These are phyloP conservation scores for Mycena epipterygia DNA, from an alignment of 768 basidiomycete genomes.

Conservation along the genomic window DNA sequence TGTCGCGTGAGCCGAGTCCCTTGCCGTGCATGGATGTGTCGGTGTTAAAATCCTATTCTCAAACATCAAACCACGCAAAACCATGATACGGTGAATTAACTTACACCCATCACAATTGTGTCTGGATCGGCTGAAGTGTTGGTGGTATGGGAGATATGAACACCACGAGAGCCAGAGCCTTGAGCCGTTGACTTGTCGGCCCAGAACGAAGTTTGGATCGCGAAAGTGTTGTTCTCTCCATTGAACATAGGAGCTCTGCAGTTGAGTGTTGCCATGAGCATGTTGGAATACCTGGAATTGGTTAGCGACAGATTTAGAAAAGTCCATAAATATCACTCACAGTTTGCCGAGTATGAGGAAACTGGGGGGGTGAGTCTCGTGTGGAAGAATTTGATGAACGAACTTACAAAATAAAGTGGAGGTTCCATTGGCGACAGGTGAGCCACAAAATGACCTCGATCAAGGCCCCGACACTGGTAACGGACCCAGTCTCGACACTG, in stretches of 20 bases:
- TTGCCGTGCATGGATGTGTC: too few relatives aligned
- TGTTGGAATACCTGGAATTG: conserved; percentile 25
- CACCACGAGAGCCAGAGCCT: neutral
- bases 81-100: too few relatives aligned
- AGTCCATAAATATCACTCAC: conserved; percentile 2
- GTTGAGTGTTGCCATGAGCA: conserved; percentile 31
- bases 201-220: neutral
- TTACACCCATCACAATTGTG: conserved; percentile 6
- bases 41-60: too few relatives aligned
- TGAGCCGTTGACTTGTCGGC: neutral
- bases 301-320: neutral
- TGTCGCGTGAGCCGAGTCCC: too few relatives aligned
- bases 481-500: conserved; percentile 34
- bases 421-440: conserved; percentile 26
- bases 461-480: conserved; percentile 29
- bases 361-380: neutral
- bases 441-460: conserved; percentile 33
- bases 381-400: neutral
- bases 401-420: conserved; percentile 35
- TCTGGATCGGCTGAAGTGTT: neutral
- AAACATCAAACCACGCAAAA: too few relatives aligned
- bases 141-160: conserved; percentile 1
- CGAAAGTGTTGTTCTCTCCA: neutral
- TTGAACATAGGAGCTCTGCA: conserved; percentile 19
- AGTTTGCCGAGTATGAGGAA: conserved; percentile 33